These are phyloP conservation scores for Flaveria sonorensis DNA, from an alignment of 129 eudicot genomes.

Conservation along the genomic window DNA sequence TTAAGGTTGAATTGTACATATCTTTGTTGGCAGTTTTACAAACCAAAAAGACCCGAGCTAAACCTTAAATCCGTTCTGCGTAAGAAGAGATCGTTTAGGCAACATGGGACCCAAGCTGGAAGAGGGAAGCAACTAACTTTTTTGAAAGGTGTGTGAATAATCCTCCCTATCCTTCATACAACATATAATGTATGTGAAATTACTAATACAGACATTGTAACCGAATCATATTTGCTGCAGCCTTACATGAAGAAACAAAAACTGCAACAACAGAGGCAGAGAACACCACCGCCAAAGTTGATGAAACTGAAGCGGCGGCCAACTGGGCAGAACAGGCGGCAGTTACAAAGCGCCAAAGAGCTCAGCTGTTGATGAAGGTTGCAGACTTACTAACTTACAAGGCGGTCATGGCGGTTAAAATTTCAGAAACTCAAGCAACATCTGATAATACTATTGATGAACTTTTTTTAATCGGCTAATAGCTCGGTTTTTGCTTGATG, in stretches of 20 bases:
- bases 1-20: neutral
- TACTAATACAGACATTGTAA: constrained; percentile 13
- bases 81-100: constrained; percentile 80
- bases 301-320: constrained; percentile 64
- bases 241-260: constrained; percentile 11
- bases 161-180: no score
- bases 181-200: constrained; percentile 2
- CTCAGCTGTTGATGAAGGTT: constrained; percentile 69
- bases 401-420: constrained; percentile 69
- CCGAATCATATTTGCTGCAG: constrained; percentile 1
- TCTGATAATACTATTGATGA: constrained; percentile 8
- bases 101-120: constrained; percentile 56
- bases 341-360: constrained; percentile 66
- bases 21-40: constrained; percentile 52
- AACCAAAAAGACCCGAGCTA: constrained; percentile 58
- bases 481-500: constrained; percentile 1
- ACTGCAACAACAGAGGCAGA: constrained; percentile 23
- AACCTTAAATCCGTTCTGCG: constrained; percentile 54
- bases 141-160: constrained; percentile 47
- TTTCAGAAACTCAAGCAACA: constrained; percentile 60
- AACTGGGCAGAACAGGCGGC: constrained; percentile 52
- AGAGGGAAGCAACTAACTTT: constrained; percentile 66
- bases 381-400: constrained; percentile 82
- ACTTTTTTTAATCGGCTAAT: constrained; percentile 18
- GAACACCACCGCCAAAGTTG: constrained; percentile 36